phyloP scores from a whole-genome alignment of 2,329 filamentous ascomycete genomes.

The Dendrostoma leiphaemia region DNA sequence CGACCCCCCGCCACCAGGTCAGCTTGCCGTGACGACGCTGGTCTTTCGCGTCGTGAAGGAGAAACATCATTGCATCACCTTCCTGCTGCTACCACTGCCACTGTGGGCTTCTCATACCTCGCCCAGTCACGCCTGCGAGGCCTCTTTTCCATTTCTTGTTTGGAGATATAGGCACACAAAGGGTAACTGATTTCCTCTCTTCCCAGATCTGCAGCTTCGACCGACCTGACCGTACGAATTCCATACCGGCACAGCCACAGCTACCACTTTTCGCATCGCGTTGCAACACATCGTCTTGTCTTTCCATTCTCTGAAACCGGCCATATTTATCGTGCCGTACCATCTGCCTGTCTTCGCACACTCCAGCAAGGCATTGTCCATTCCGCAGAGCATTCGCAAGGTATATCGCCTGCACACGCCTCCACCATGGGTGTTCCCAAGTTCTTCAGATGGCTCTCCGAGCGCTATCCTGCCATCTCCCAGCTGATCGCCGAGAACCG shows the following conservation, averaged over 20 bases:
- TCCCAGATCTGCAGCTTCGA: not conserved
- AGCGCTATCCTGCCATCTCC: constrained; percentile 97
- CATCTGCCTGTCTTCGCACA: not conserved
- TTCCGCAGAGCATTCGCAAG: not conserved
- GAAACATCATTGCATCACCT: not conserved
- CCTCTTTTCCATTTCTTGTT: not conserved
- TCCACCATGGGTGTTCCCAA: constrained; percentile 61
- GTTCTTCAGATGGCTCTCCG: constrained; percentile 98
- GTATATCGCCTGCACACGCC: constrained; percentile 19
- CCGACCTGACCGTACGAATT: no score
- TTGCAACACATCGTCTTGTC: constrained; percentile 7
- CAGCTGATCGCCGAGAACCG: constrained; percentile 98
- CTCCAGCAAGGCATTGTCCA: not conserved
- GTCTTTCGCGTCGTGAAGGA: not conserved
- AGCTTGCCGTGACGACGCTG: not conserved
- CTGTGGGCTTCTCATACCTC: not conserved
- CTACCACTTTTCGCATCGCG: not conserved
- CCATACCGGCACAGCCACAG: not conserved
- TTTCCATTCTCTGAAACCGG: constrained; percentile 14
- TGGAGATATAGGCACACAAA: not conserved
- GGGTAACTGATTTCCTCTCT: not conserved
- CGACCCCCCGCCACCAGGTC: not conserved
- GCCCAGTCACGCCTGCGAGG: not conserved
- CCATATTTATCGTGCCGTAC: constrained; percentile 17
- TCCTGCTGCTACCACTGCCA: no score